These are phyloP conservation scores for Rhodotorula sp. DNA, from an alignment of 1,284 basidiomycete genomes.

Conservation along the genomic window DNA sequence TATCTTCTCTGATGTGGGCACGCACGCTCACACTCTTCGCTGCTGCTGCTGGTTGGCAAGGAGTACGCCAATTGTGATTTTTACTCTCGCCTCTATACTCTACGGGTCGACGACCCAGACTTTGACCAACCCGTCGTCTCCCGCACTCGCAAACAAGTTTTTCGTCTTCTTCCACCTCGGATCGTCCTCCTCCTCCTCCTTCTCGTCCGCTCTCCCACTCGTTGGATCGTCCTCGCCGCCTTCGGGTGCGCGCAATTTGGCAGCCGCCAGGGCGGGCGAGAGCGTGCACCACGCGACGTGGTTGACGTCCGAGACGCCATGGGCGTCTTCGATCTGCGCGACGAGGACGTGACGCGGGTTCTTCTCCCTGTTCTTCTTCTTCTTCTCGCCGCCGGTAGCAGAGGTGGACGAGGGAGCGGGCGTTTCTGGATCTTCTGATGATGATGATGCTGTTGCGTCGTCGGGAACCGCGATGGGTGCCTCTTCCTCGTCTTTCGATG, in stretches of 20 bases:
- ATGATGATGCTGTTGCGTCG: background rate
- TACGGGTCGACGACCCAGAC: slow-evolving; percentile 58
- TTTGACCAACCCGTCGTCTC: slow-evolving; percentile 70
- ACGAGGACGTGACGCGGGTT: slow-evolving; percentile 45
- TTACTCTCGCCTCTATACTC: background rate
- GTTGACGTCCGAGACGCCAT: slow-evolving; percentile 75
- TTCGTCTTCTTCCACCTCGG: slow-evolving; percentile 53
- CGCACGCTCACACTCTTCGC: too few species aligned
- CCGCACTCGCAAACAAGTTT: slow-evolving; percentile 69
- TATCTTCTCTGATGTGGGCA: too few species aligned
- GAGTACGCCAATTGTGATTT: too few species aligned
- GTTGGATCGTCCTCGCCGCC: slow-evolving; percentile 37
- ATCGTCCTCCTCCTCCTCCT: slow-evolving; percentile 31
- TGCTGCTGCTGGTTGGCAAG: background rate
- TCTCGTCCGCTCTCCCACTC: too few species aligned
- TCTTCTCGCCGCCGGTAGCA: background rate
- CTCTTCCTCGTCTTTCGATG: background rate
- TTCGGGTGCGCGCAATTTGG: slow-evolving; percentile 24
- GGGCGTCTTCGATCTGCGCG: slow-evolving; percentile 58
- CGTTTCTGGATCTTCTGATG: background rate
- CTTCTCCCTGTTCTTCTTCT: too few species aligned
- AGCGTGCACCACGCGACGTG: slow-evolving; percentile 66
- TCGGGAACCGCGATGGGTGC: background rate
- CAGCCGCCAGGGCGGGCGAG: slow-evolving; percentile 17
- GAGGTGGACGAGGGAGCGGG: slow-evolving; percentile 14